phyloP scores from a whole-genome alignment of 2,329 filamentous ascomycete species.

The Raffaelea deltoideospora region DNA sequence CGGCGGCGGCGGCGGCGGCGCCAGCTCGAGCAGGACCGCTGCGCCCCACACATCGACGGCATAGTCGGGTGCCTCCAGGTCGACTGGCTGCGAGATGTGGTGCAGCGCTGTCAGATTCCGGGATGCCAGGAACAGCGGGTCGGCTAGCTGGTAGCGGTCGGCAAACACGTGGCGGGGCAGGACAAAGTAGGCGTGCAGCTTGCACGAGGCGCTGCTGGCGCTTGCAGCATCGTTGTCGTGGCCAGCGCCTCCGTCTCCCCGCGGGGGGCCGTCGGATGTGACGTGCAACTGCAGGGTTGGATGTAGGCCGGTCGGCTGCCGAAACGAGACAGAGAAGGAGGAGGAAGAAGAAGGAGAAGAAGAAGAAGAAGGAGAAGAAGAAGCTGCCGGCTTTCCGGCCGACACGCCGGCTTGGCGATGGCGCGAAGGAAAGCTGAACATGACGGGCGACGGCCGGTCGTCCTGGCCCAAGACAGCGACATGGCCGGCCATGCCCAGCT shows the following conservation, averaged over 20 bases:
- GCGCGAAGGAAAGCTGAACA: slow-evolving; percentile 73
- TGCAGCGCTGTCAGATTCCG: slow-evolving; percentile 60
- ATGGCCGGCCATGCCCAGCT: slow-evolving; percentile 65
- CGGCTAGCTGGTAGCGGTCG: slow-evolving; percentile 72
- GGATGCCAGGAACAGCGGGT: slow-evolving; percentile 61
- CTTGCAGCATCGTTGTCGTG: slow-evolving; percentile 14
- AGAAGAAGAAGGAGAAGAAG: too few species aligned
- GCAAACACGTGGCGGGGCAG: slow-evolving; percentile 70
- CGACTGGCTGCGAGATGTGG: slow-evolving; percentile 59
- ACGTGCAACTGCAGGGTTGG: slow-evolving; percentile 61
- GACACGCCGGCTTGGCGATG: slow-evolving; percentile 42
- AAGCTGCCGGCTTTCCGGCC: too few species aligned
- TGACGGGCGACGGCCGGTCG: slow-evolving; percentile 52
- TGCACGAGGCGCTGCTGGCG: slow-evolving; percentile 44
- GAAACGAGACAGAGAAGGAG: slow-evolving; percentile 50
- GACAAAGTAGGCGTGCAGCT: slow-evolving; percentile 65
- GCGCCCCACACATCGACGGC: slow-evolving; percentile 65
- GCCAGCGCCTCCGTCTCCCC: slow-evolving; percentile 12
- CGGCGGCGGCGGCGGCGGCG: slow-evolving; percentile 21
- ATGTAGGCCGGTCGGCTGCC: slow-evolving; percentile 66
- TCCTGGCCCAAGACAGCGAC: slow-evolving; percentile 67
- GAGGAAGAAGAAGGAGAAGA: too few species aligned
- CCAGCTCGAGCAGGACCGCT: slow-evolving; percentile 59
- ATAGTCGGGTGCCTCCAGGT: slow-evolving; percentile 84
- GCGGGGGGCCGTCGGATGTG: slow-evolving; percentile 31